A percentile compares a stretch with the other conserved stretches of the same genome.
Conservation (phyloP, 331 rosid species). For the Erythrophleum ivorense region DNA sequence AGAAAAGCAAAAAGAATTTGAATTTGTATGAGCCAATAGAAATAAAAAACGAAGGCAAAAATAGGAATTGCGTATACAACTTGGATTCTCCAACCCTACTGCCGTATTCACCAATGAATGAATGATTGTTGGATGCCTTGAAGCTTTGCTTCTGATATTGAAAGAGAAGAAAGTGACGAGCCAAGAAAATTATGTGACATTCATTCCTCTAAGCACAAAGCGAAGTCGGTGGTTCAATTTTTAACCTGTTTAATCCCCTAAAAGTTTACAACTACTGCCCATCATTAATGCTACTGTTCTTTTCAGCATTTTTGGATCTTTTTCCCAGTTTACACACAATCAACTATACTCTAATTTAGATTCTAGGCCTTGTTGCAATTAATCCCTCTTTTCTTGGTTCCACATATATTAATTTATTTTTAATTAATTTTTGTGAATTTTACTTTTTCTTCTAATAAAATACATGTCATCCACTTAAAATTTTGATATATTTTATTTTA, state of each 20-base stretch:
- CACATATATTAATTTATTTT: too few relatives aligned
- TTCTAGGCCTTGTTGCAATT: too few relatives aligned
- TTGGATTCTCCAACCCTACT: constrained; percentile 26
- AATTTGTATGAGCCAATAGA: not conserved
- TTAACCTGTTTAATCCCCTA: constrained; percentile 6
- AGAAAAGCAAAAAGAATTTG: not conserved
- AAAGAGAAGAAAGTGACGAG: constrained; percentile 31
- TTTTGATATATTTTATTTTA: too few relatives aligned
- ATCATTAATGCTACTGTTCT: too few relatives aligned
- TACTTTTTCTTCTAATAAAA: not conserved
- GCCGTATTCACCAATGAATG: not conserved
- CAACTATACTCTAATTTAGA: too few relatives aligned
- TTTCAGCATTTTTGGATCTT: too few relatives aligned
- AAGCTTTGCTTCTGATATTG: constrained; percentile 32
- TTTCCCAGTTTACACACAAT: too few relatives aligned
- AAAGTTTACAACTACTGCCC: not conserved
- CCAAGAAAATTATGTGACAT: constrained; percentile 27
- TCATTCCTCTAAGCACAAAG: constrained; percentile 24
- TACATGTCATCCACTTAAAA: too few relatives aligned
- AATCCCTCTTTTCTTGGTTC: too few relatives aligned
- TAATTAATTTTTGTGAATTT: too few relatives aligned
- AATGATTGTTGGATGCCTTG: not conserved
- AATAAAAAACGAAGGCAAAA: not conserved
- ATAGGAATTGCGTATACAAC: constrained; percentile 36
- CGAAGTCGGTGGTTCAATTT: constrained; percentile 28